Evolutionary conservation across 176 grass and related monocot species (phyloP).

Genomic region (Dendrocalamus sinicus): DNA sequence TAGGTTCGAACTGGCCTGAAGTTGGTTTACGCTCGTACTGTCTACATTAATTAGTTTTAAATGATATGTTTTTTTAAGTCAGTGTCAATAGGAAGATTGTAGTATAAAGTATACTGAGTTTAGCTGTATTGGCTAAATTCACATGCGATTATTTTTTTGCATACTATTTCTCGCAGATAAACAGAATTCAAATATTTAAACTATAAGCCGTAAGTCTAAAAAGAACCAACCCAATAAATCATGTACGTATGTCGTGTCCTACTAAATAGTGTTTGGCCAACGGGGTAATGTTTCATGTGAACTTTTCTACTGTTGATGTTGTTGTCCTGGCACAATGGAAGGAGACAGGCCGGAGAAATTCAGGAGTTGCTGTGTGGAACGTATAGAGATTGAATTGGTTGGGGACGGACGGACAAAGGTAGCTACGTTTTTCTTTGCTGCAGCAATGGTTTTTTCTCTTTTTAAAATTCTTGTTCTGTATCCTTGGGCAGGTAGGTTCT

Average conservation of each 20-base stretch:
- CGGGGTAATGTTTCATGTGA: neutral
- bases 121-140: too few relatives aligned
- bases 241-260: neutral
- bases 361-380: neutral
- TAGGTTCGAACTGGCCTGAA: too few relatives aligned
- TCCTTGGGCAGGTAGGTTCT: constrained; percentile 37
- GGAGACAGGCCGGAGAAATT: neutral
- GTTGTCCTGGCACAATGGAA: neutral
- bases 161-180: too few relatives aligned
- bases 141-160: too few relatives aligned
- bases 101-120: too few relatives aligned
- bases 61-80: too few relatives aligned
- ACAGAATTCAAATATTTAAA: too few relatives aligned
- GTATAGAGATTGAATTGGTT: neutral
- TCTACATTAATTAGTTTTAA: too few relatives aligned
- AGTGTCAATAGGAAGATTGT: too few relatives aligned
- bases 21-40: too few relatives aligned
- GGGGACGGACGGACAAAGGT: neutral
- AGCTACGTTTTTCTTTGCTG: neutral
- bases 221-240: too few relatives aligned
- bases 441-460: neutral
- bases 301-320: neutral
- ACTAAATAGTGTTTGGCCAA: neutral
- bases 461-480: neutral
- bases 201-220: too few relatives aligned